Conservation (phyloP, 2,329 filamentous ascomycete genomes). For the Fusarium armeniacum region DNA sequence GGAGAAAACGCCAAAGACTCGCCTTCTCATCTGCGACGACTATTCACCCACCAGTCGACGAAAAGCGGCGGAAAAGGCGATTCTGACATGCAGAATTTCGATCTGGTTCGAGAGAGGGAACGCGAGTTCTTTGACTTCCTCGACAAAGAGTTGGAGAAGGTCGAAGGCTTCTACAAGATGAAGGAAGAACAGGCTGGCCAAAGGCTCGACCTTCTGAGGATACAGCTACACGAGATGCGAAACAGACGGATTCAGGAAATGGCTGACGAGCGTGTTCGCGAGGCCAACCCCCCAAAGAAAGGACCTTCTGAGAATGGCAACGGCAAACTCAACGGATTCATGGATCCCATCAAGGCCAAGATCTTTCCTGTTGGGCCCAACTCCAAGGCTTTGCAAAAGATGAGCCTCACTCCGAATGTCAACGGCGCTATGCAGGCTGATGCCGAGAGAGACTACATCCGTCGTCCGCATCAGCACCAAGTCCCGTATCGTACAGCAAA, state of each 20-base stretch:
- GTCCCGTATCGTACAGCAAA: conserved; percentile 91
- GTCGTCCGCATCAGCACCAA: conserved; percentile 62
- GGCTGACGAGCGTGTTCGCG: conserved; percentile 57
- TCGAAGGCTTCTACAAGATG: conserved; percentile 87
- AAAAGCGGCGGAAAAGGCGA: conserved; percentile 55
- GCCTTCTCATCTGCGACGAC: conserved; percentile 53
- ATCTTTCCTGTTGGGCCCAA: conserved; percentile 71
- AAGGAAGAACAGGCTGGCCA: conserved; percentile 89
- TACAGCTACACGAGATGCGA: conserved; percentile 94
- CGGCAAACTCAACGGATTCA: conserved; percentile 58
- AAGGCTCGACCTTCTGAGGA: conserved; percentile 77
- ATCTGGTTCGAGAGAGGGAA: conserved; percentile 79
- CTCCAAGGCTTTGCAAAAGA: conserved; percentile 69
- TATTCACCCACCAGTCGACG: conserved; percentile 54
- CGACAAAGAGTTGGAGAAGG: conserved; percentile 87
- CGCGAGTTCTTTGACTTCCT: conserved; percentile 90
- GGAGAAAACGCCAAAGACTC: conserved; percentile 41
- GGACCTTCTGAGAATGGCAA: conserved; percentile 40
- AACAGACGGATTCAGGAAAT: conserved; percentile 84
- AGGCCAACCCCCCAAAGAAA: conserved; percentile 48
- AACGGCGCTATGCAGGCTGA: conserved; percentile 50
- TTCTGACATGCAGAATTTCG: conserved; percentile 61
- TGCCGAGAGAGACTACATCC: conserved; percentile 64
- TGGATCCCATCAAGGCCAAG: conserved; percentile 67
- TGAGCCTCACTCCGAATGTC: conserved; percentile 66